Percentiles rank a stretch among this genome's conserved stretches.
Evolutionary conservation across 306 rosid genomes (phyloP).

Genomic region (Begonia peltatifolia): DNA sequence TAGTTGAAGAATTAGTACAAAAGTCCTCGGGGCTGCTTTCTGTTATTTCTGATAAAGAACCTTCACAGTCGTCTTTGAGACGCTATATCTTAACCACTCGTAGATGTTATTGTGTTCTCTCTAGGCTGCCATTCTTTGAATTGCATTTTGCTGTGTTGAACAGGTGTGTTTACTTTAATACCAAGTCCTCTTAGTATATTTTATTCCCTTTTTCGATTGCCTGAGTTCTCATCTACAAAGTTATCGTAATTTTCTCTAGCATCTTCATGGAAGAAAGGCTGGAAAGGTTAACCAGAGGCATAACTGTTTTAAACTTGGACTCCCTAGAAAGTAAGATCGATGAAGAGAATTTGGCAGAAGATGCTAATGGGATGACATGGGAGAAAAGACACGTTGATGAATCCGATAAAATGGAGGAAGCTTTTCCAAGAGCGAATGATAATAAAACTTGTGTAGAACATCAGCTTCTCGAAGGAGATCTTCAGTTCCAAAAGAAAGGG

Average conservation of each 20-base stretch:
- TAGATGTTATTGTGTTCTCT: slow-evolving; percentile 92
- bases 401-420: slow-evolving; percentile 18
- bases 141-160: slow-evolving; percentile 88
- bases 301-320: slow-evolving; percentile 48
- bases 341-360: slow-evolving; percentile 32
- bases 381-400: slow-evolving; percentile 27
- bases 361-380: slow-evolving; percentile 17
- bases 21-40: slow-evolving; percentile 83
- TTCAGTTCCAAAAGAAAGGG: slow-evolving; percentile 11
- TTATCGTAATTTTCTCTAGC: slow-evolving; percentile 41
- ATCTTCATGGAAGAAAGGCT: slow-evolving; percentile 94
- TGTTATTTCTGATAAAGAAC: slow-evolving; percentile 43
- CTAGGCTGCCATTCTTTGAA: slow-evolving; percentile 87
- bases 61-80: slow-evolving; percentile 45
- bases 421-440: slow-evolving; percentile 22
- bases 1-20: slow-evolving; percentile 89
- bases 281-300: slow-evolving; percentile 61
- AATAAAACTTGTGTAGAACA: slow-evolving; percentile 6
- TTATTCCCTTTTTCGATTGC: slow-evolving; percentile 5
- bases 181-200: neutral
- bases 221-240: slow-evolving; percentile 10
- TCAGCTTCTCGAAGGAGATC: slow-evolving; percentile 22
- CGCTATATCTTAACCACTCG: slow-evolving; percentile 73
- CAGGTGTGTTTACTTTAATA: slow-evolving; percentile 31
- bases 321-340: slow-evolving; percentile 19